Evolutionary conservation across 176 grass and related monocot species (phyloP), one percentile per base, ranked within the genome.

Genomic region (Cocos nucifera): DNA sequence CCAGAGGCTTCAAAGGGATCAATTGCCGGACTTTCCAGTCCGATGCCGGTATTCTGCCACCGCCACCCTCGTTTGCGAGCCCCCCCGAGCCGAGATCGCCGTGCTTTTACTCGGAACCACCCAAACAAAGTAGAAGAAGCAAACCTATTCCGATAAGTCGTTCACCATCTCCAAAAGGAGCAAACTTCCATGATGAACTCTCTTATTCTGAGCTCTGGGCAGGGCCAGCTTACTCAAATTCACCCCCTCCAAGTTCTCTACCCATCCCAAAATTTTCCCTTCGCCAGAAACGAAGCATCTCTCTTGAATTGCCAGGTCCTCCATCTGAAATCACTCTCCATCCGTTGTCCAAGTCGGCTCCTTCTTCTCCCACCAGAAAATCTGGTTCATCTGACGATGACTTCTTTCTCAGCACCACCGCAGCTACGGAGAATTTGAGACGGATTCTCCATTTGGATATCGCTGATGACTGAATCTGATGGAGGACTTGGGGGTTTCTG

Each of bases 221-320:
- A 19, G 90, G 90, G 4, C 90, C 90, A 0, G 79, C 71, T 1
- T 95, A 84, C 82, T 95, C 80, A 30, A 95, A 89, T 64, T 95
- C 90, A 4, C 90, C 90, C 0, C 86, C 90, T 3, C 90, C 90
- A 1, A 90, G 90, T 77, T 95, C 90, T 3, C 70, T 95, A 16
- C 90, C 90, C 0, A 87, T 95, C 18, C 90, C 90, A 19, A 95
- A 87, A 69, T 95, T 95, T 75, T 77, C 90, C 44, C 72, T 95
- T 73, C 79, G 79, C 73, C 83, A 64, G 68, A 95, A 89, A 63
- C 78, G 86, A 35, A 87, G 86, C 0, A 57, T 84, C 20, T 95
- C 90, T 2, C 83, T 95, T 2, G 90, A 90, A 15, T 27, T 95
- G 10, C 61, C 77, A n/a, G 44, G 50, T 75, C 69, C 72, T 59